Evolutionary conservation across 345 rosid species (phyloP).

Genomic region (Orychophragmus violaceus): DNA sequence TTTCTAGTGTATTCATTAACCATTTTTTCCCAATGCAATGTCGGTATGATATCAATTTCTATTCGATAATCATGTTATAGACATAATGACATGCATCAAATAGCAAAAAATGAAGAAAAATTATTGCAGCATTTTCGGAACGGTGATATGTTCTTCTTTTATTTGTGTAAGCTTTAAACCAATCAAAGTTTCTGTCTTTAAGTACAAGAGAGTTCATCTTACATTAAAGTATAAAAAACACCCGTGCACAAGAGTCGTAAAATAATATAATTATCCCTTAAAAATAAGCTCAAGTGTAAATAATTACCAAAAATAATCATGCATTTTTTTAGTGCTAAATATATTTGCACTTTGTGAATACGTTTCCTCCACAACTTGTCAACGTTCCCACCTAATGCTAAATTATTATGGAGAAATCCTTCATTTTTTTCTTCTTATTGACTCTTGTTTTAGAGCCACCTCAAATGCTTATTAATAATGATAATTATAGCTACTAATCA

Average conservation of each 20-base stretch:
- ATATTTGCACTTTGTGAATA: conserved; percentile 30
- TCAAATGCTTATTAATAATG: conserved; percentile 8
- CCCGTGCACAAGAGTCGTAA: conserved; percentile 28
- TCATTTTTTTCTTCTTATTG: conserved; percentile 5
- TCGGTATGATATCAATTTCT: conserved; percentile 21
- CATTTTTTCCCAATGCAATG: conserved; percentile 6
- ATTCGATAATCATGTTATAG: conserved; percentile 14
- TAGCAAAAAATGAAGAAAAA: conserved; percentile 1
- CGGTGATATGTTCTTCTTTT: conserved; percentile 24
- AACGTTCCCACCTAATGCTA: conserved; percentile 32
- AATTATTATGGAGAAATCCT: conserved; percentile 14
- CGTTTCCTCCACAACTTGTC: conserved; percentile 34
- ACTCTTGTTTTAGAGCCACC: conserved; percentile 4
- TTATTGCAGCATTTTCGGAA: conserved; percentile 8
- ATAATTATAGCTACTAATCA: conserved; percentile 22
- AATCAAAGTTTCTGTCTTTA: conserved; percentile 25
- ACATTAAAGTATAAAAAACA: conserved; percentile 10
- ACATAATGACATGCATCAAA: conserved; percentile 12
- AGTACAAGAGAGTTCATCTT: conserved; percentile 22
- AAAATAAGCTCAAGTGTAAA: conserved; percentile 21
- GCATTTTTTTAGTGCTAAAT: conserved; percentile 12
- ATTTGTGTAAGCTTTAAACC: conserved; percentile 20
- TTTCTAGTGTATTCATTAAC: conserved; percentile 8
- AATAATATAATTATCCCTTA: conserved; percentile 15
- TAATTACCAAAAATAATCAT: conserved; percentile 18